Conservation (phyloP, 176 grass and related monocot species). For the Rhynchospora tenuis region DNA sequence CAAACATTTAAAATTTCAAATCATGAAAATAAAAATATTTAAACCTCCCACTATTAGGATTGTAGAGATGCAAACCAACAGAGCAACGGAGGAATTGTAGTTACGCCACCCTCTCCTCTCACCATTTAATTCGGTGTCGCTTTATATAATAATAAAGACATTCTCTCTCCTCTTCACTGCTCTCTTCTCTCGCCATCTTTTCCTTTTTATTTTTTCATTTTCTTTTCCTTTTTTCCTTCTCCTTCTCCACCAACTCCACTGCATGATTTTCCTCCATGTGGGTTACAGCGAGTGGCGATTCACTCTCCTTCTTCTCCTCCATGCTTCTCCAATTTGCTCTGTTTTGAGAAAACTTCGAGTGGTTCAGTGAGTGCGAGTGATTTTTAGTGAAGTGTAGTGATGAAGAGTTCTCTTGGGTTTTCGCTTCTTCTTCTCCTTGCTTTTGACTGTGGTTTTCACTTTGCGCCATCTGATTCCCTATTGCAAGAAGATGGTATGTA, state of each 20-base stretch:
- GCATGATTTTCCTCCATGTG: conserved; percentile 7
- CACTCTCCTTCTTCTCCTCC: background rate
- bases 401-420: background rate
- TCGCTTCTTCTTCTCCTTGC: conserved; percentile 6
- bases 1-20: too few species aligned
- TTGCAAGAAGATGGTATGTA: conserved; percentile 15
- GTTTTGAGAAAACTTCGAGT: background rate
- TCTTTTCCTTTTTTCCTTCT: background rate
- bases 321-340: background rate
- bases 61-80: background rate
- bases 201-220: background rate
- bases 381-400: background rate
- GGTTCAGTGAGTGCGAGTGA: background rate
- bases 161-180: conserved; percentile 4
- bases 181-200: background rate
- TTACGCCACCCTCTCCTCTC: background rate
- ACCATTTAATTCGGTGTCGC: background rate
- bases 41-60: background rate
- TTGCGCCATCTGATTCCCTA: background rate
- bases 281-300: conserved; percentile 10
- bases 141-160: conserved; percentile 9
- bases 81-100: background rate
- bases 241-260: conserved; percentile 1
- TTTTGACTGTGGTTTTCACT: conserved; percentile 4
- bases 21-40: too few species aligned